phyloP scores from a whole-genome alignment of 148 eudicot genomes.

The Camellia sinensis region DNA sequence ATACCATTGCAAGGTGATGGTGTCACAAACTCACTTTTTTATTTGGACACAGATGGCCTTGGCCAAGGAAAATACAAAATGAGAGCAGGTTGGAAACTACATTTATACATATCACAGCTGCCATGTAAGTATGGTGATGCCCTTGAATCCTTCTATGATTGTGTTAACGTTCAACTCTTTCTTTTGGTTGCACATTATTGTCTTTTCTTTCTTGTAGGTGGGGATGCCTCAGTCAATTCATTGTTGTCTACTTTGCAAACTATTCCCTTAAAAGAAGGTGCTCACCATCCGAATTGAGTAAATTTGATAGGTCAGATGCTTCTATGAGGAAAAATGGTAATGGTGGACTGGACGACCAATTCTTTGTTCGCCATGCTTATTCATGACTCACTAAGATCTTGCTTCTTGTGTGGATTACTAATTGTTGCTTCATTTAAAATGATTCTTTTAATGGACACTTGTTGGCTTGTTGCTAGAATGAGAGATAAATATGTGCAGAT shows the following conservation, averaged over 20 bases:
- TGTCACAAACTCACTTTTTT: constrained; percentile 33
- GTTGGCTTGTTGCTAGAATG: neutral
- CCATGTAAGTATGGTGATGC: constrained; percentile 60
- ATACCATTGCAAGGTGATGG: constrained; percentile 27
- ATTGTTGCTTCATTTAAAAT: neutral
- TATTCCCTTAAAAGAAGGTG: constrained; percentile 27
- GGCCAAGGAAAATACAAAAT: constrained; percentile 48
- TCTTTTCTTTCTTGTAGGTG: constrained; percentile 44
- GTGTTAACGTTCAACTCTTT: constrained; percentile 1
- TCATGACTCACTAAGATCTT: neutral
- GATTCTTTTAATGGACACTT: neutral
- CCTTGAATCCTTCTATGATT: neutral
- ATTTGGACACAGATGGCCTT: constrained; percentile 37
- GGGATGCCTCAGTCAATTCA: constrained; percentile 63
- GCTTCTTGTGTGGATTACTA: neutral
- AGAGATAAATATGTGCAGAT: neutral
- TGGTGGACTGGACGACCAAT: neutral
- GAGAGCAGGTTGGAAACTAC: constrained; percentile 72
- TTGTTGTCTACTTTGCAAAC: constrained; percentile 39
- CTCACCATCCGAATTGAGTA: constrained; percentile 16
- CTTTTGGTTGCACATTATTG: neutral
- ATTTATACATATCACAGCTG: constrained; percentile 83
- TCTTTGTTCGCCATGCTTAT: constrained; percentile 18
- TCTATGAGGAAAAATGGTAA: constrained; percentile 41
- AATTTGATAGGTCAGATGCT: constrained; percentile 16